Conservation (phyloP, 139 green algal genomes). For the Zygnema cylindricum region DNA sequence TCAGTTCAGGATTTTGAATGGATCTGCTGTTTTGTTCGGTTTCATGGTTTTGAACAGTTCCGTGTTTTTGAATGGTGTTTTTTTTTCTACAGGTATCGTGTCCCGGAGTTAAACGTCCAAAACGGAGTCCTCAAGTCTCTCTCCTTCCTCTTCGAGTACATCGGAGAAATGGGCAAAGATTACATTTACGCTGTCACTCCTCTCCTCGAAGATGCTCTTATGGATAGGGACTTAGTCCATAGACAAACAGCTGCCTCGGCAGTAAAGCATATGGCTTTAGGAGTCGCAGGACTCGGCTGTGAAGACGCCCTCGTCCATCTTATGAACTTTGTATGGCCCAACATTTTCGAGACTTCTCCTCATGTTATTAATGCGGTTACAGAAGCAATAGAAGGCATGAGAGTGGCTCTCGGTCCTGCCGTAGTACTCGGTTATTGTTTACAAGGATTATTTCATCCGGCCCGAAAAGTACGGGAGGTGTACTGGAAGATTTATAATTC, state of each 20-base stretch:
- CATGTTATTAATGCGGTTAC: constrained; percentile 93
- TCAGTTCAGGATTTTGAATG: too few species aligned
- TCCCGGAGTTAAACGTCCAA: constrained; percentile 80
- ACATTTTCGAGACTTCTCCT: constrained; percentile 96
- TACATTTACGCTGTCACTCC: constrained; percentile 94
- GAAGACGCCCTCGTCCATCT: constrained; percentile 96
- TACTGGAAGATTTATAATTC: constrained; percentile 99
- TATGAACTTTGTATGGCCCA: constrained; percentile 98
- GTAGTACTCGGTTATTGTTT: constrained; percentile 86
- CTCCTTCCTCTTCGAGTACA: constrained; percentile 99
- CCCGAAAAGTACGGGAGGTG: constrained; percentile 88
- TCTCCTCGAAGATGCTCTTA: constrained; percentile 94
- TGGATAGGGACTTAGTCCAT: constrained; percentile 96
- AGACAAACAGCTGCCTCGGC: constrained; percentile 87
- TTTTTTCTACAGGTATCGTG: constrained; percentile 37
- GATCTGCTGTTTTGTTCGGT: too few species aligned
- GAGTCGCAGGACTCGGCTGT: constrained; percentile 91
- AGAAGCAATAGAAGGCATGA: constrained; percentile 89
- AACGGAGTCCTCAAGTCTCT: constrained; percentile 98
- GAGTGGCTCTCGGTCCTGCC: constrained; percentile 84
- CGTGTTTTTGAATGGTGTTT: too few species aligned
- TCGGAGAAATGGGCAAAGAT: constrained; percentile 99
- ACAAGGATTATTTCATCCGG: constrained; percentile 93
- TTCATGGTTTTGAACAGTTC: too few species aligned
- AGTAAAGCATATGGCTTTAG: constrained; percentile 90